Evolutionary conservation across 352 stramenopile species (phyloP).

Genomic region (Phytopythium delawarense): DNA sequence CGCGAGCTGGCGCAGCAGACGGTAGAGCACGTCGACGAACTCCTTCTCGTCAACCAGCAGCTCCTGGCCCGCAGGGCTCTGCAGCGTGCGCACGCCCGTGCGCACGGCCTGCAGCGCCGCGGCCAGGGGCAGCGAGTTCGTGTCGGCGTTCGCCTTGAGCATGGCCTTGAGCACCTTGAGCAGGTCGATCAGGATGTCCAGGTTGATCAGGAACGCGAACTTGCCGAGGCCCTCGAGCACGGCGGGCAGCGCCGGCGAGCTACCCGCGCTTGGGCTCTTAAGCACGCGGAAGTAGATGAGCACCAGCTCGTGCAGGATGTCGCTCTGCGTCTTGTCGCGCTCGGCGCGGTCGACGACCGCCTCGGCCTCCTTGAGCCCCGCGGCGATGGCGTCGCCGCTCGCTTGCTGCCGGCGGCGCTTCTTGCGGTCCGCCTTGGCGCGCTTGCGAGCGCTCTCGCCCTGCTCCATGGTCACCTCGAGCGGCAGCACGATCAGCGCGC

Average conservation of each 20-base stretch:
- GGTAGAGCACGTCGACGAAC: slow-evolving; percentile 95
- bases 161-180: slow-evolving; percentile 94
- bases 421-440: slow-evolving; percentile 80
- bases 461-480: slow-evolving; percentile 86
- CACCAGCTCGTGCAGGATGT: slow-evolving; percentile 94
- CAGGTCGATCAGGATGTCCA: slow-evolving; percentile 97
- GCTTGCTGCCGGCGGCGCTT: slow-evolving; percentile 75
- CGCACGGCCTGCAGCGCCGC: slow-evolving; percentile 85
- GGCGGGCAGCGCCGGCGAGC: slow-evolving; percentile 86
- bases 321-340: slow-evolving; percentile 91
- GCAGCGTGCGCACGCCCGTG: slow-evolving; percentile 91
- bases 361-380: slow-evolving; percentile 93
- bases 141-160: slow-evolving; percentile 40
- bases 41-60: slow-evolving; percentile 96
- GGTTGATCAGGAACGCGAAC: slow-evolving; percentile 96
- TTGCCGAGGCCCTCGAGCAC: slow-evolving; percentile 93
- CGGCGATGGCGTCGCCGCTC: slow-evolving; percentile 82
- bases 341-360: slow-evolving; percentile 91
- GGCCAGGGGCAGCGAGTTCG: slow-evolving; percentile 63
- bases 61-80: slow-evolving; percentile 90
- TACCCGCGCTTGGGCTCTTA: slow-evolving; percentile 77
- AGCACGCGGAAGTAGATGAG: slow-evolving; percentile 97
- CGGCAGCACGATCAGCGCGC: slow-evolving; percentile 73
- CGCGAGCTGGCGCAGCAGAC: slow-evolving; percentile 69
- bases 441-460: slow-evolving; percentile 70